Evolutionary conservation across 2,329 filamentous ascomycete genomes (phyloP).

Genomic region (Catunica adiposa): DNA sequence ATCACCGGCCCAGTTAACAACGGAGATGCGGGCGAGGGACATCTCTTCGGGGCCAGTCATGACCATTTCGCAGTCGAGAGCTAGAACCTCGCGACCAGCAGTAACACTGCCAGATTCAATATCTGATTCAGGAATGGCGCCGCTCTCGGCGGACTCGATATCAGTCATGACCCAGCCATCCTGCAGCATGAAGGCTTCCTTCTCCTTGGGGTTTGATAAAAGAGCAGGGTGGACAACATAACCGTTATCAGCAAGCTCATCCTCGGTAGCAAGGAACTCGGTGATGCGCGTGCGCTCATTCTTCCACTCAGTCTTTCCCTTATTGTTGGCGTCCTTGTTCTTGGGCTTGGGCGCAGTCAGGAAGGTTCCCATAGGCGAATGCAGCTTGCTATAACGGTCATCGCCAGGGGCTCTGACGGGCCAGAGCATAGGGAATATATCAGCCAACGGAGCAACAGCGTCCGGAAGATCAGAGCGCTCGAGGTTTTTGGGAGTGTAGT

Average conservation of each 20-base stretch:
- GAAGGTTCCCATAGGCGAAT: conserved; percentile 76
- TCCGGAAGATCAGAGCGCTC: conserved; percentile 34
- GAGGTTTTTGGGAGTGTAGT: conserved; percentile 41
- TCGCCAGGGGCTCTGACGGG: conserved; percentile 78
- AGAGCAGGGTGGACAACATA: conserved; percentile 71
- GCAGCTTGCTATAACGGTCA: conserved; percentile 60
- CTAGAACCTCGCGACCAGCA: conserved; percentile 60
- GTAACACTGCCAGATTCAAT: conserved; percentile 72
- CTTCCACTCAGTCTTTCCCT: conserved; percentile 48
- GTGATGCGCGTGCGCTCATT: conserved; percentile 70
- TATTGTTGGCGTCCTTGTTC: conserved; percentile 39
- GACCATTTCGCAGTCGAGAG: conserved; percentile 96
- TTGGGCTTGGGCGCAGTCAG: conserved; percentile 52
- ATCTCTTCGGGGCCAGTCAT: conserved; percentile 64
- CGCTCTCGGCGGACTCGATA: conserved; percentile 50
- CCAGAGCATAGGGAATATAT: conserved; percentile 80
- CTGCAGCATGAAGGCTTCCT: conserved; percentile 22
- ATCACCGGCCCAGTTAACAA: conserved; percentile 72
- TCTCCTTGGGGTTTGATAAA: conserved; percentile 41
- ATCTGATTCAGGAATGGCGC: conserved; percentile 47
- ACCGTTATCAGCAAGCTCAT: conserved; percentile 68
- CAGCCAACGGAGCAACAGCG: conserved; percentile 49
- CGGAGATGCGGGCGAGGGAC: conserved; percentile 74
- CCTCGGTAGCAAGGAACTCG: conserved; percentile 52
- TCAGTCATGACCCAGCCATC: conserved; percentile 72